These are phyloP conservation scores for Candida alai DNA, from an alignment of 805 yeast genomes.

Conservation along the genomic window DNA sequence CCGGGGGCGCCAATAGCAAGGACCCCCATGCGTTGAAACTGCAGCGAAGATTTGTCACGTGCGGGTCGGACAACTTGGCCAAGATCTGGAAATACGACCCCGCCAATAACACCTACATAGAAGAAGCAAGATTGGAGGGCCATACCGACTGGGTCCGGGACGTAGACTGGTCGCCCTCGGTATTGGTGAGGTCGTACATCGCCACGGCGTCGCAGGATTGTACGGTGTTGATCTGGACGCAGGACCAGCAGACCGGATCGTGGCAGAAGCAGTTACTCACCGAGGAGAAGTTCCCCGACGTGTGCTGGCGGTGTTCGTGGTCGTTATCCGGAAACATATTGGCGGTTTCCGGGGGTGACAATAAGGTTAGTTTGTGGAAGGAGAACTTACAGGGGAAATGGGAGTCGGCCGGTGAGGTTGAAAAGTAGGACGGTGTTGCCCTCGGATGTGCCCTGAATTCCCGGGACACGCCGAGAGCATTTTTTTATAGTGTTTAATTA, in stretches of 20 bases:
- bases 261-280: constrained; percentile 83
- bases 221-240: constrained; percentile 93
- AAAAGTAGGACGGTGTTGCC: too few species aligned
- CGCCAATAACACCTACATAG: constrained; percentile 51
- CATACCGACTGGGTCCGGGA: constrained; percentile 99
- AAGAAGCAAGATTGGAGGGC: constrained; percentile 79
- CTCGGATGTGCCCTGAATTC: too few species aligned
- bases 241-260: constrained; percentile 55
- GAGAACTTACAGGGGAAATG: constrained; percentile 89
- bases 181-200: constrained; percentile 79
- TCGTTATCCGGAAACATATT: constrained; percentile 91
- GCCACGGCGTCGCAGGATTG: constrained; percentile 97
- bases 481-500: too few species aligned
- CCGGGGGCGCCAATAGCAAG: constrained; percentile 17
- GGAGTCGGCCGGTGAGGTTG: constrained; percentile 97
- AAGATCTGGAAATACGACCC: constrained; percentile 81
- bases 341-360: constrained; percentile 95
- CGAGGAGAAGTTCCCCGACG: constrained; percentile 87
- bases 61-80: constrained; percentile 93
- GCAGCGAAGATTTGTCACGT: constrained; percentile 79
- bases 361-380: constrained; percentile 94
- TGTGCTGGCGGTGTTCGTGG: constrained; percentile 98
- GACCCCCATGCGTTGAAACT: constrained; percentile 29
- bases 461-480: too few species aligned
- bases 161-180: constrained; percentile 96